These are phyloP conservation scores for Helichrysum umbraculigerum DNA, from an alignment of 129 eudicot species.

Conservation along the genomic window DNA sequence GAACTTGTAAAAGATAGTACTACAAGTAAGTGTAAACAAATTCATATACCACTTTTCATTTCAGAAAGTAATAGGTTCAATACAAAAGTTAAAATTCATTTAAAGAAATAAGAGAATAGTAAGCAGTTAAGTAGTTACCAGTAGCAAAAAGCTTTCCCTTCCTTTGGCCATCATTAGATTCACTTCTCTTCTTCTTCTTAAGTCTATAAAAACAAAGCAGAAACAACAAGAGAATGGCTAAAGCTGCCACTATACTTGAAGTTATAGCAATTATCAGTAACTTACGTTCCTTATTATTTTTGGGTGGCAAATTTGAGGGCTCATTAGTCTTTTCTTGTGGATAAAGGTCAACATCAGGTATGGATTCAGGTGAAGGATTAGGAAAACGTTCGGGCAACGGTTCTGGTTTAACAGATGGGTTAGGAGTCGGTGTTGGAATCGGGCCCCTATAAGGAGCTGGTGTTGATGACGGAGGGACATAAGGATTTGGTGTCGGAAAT, in stretches of 20 bases:
- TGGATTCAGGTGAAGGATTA: slow-evolving; percentile 6
- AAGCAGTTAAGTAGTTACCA: slow-evolving; percentile 25
- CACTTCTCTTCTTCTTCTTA: slow-evolving; percentile 12
- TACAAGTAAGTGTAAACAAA: neutral
- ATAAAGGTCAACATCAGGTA: neutral
- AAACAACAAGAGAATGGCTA: slow-evolving; percentile 30
- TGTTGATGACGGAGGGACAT: neutral
- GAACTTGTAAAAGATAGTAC: neutral
- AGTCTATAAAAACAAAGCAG: slow-evolving; percentile 28
- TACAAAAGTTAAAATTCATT: neutral
- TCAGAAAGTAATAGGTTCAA: neutral
- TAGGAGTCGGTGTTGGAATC: slow-evolving; percentile 11
- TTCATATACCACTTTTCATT: neutral
- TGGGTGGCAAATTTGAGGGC: neutral
- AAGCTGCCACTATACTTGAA: slow-evolving; percentile 35
- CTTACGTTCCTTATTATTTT: slow-evolving; percentile 28
- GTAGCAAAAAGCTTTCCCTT: slow-evolving; percentile 16
- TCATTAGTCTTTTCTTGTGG: slow-evolving; percentile 17
- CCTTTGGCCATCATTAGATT: slow-evolving; percentile 18
- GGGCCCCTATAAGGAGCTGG: neutral
- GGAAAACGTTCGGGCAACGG: slow-evolving; percentile 11
- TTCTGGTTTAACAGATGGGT: slow-evolving; percentile 16
- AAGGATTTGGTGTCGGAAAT: slow-evolving; percentile 18
- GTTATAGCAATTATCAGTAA: slow-evolving; percentile 33
- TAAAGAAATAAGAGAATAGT: neutral